Conservation (phyloP, 2,329 filamentous ascomycete species). For the Botryotinia narcissicola region DNA sequence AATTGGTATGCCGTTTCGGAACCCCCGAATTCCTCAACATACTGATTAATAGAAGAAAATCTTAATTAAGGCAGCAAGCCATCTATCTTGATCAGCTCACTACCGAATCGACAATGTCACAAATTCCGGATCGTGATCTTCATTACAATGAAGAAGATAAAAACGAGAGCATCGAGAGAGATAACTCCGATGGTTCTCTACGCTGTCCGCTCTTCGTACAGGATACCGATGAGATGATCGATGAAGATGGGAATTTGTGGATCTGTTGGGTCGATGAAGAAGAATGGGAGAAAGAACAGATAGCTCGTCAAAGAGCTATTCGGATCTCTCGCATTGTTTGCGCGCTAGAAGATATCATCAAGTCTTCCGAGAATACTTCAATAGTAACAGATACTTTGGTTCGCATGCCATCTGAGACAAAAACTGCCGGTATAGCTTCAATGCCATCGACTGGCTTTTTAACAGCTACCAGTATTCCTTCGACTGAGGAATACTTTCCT, state of each 20-base stretch:
- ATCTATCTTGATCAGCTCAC: background rate
- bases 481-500: background rate
- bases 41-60: background rate
- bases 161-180: background rate
- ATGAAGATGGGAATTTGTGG: background rate
- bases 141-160: background rate
- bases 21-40: background rate
- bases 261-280: background rate
- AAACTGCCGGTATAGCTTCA: background rate
- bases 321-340: background rate
- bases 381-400: background rate
- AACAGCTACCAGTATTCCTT: background rate
- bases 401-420: background rate
- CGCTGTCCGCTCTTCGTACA: background rate
- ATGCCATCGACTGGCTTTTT: background rate
- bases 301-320: background rate
- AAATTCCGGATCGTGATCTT: accelerated
- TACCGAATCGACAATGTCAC: background rate
- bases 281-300: background rate
- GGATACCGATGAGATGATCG: background rate
- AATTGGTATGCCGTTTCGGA: background rate
- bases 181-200: background rate
- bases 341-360: background rate
- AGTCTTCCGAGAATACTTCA: accelerated
- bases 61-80: background rate